These are phyloP conservation scores for Cyclanthera cordifolia DNA, from an alignment of 306 rosid genomes.

Conservation along the genomic window DNA sequence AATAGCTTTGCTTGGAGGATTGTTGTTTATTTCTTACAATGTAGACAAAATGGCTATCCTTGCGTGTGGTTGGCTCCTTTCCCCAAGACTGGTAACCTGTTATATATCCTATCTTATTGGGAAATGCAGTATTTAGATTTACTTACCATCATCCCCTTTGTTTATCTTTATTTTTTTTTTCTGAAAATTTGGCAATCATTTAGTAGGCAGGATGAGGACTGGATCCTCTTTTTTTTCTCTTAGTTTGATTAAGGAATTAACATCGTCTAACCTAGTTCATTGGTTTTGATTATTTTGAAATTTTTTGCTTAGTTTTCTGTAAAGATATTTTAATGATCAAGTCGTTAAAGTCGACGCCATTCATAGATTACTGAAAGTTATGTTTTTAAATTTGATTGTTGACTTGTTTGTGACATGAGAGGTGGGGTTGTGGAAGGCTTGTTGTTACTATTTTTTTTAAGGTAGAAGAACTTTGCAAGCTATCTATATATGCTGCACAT, in stretches of 20 bases:
- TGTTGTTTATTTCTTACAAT: constrained; percentile 7
- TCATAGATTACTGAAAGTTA: neutral
- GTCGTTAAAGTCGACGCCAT: neutral
- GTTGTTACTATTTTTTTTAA: neutral
- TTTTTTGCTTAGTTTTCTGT: neutral
- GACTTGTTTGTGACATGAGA: neutral
- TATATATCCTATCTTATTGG: constrained; percentile 4
- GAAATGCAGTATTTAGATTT: constrained; percentile 3
- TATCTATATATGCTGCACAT: neutral
- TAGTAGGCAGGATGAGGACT: constrained; percentile 14
- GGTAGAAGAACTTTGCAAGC: neutral
- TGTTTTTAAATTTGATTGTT: neutral
- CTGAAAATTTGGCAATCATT: constrained; percentile 1
- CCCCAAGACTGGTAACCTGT: constrained; percentile 14
- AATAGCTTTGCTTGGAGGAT: constrained; percentile 9
- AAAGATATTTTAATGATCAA: neutral
- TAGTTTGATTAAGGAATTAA: neutral
- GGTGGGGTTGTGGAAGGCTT: neutral
- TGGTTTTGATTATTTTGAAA: neutral
- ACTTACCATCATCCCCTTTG: neutral
- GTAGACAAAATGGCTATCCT: constrained; percentile 10
- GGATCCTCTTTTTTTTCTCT: constrained; percentile 3
- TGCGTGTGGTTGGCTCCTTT: constrained; percentile 11
- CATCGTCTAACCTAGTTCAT: neutral
- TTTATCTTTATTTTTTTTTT: neutral